Base-by-base conservation (phyloP, 768 basidiomycete species). In the Tephrocybe sp. region DNA sequence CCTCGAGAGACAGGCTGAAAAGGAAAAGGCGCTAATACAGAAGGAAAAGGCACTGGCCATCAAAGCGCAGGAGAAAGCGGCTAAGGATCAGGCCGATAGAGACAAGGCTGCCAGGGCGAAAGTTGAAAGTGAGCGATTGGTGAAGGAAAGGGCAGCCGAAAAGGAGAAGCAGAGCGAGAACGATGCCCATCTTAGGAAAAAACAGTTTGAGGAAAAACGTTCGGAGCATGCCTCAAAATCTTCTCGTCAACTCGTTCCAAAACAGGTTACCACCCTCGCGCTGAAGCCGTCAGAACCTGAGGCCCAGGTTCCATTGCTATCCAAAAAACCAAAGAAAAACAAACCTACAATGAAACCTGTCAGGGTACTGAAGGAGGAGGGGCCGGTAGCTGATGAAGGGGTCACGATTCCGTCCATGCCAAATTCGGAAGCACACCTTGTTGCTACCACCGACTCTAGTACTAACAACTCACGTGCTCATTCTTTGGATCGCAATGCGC, bases 301-400 rank as follows among this genome's bases (percentile, higher is more conserved):
- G 4, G 59, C 73, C 3, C 89, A 90, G 60, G 83, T 82, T 9
- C 88, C 89, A 15, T 78, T 92, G 27, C 71, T 89, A 32, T 90
- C 89, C 19, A 90, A 85, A 65, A 84, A 89, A 67, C 86, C 89
- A 5, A 92, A 90, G 75, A 92, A 92, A 66, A 87, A 73, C 58
- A 90, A 85, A 59, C 86, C 87, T 0, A 56, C 75, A 36, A 51
- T 79, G 43, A 86, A 84, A 57, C 75, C 78, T 9, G 74, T 81
- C 57, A 82, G 72, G 52, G 73, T 81, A 31, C 42, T 61, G 2
- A 86, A 80, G 63, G 87, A 89, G 27, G 86, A 80, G 26, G 76
- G 79, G 13, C 54, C 64, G 13, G 51, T 57, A 21, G 48, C 58
- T 1, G 78, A 79, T 24, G 70, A 79, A 21, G 55, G 73, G 38